Base-by-base conservation (phyloP, 768 basidiomycete species). In the Termitomyces sp. region DNA sequence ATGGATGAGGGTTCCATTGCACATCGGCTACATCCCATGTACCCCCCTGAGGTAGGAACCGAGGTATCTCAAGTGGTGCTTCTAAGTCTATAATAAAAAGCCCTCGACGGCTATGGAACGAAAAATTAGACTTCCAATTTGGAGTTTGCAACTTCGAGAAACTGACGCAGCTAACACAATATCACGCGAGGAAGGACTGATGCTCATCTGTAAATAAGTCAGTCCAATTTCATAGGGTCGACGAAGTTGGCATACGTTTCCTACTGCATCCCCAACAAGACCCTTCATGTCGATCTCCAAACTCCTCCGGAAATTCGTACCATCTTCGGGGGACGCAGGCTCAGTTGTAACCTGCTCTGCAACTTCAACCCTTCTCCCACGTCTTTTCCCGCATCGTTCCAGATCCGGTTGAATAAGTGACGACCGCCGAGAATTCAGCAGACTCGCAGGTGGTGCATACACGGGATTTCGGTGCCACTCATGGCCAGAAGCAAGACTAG, bases 21-120 rank as follows among this genome's bases (percentile, higher is more conserved):
- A 94, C 90, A 66, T 95, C 91, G 0, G 91, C 90, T 12, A 97
- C 94, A 65, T 96, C 92, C 93, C 95, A 98, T 6, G 91, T 93
- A 1, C 95, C 95, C 2, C 94, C 93, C 73, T 99, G 95, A 15
- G 96, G 96, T 9, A 99, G 81, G 69, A 96, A 98, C 13, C 96
- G 82, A 24, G 97, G 97, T 0, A 94, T 82, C 62, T 91, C 86
- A 18, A 91, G 78, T 1, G 93, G 93, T 13, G 89, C 83, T 61
- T 94, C 88, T 16, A 99, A 80, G 76, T 98, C 97, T 60, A 99
- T 91, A 58, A 98, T 94, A 70, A 91, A 98, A 16, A 99, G 79
- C 0, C 96, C 96, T 58, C 93, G 87, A 5, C 95, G 88, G 20
- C 86, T 87, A 33, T 55, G 18, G 3, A 15, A 45, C 31, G 8